These are phyloP conservation scores for Endotrypanum monterogeii DNA, from an alignment of 208 protist genomes.

Conservation along the genomic window DNA sequence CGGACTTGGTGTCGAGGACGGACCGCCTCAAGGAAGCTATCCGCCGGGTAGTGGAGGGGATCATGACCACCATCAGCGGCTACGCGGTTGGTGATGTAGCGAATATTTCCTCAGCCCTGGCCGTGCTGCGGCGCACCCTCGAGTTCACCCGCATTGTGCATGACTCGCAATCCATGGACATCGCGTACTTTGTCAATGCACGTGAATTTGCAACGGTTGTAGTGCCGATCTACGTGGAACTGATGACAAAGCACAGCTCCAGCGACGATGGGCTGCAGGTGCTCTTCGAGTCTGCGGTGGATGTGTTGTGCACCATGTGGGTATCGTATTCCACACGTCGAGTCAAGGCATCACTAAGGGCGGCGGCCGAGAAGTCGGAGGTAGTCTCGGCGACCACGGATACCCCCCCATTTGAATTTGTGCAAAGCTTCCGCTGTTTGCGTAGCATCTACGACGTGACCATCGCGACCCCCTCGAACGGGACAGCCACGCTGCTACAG, in stretches of 20 bases:
- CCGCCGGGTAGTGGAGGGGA: constrained; percentile 52
- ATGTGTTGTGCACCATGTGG: constrained; percentile 66
- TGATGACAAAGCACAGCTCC: constrained; percentile 42
- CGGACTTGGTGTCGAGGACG: background rate
- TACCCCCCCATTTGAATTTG: constrained; percentile 31
- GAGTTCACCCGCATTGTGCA: constrained; percentile 76
- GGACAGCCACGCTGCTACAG: constrained; percentile 41
- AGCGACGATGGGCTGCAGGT: constrained; percentile 71
- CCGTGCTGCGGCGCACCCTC: constrained; percentile 62
- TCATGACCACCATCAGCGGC: constrained; percentile 45
- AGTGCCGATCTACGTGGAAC: constrained; percentile 55
- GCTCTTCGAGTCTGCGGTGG: constrained; percentile 59
- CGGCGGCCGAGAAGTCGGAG: background rate
- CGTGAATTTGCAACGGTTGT: constrained; percentile 55
- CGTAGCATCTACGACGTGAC: constrained; percentile 29
- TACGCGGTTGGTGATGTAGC: constrained; percentile 40
- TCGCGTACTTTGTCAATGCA: constrained; percentile 66
- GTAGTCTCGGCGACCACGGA: constrained; percentile 25
- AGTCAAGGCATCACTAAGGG: background rate
- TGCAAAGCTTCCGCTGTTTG: constrained; percentile 61
- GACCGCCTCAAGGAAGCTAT: constrained; percentile 35
- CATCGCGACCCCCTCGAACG: constrained; percentile 13
- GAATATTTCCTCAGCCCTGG: constrained; percentile 51
- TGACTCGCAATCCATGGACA: constrained; percentile 29
- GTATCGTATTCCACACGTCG: constrained; percentile 28